Conservation (phyloP, 2,329 filamentous ascomycete genomes). For the Fonsecaea pedrosoi region DNA sequence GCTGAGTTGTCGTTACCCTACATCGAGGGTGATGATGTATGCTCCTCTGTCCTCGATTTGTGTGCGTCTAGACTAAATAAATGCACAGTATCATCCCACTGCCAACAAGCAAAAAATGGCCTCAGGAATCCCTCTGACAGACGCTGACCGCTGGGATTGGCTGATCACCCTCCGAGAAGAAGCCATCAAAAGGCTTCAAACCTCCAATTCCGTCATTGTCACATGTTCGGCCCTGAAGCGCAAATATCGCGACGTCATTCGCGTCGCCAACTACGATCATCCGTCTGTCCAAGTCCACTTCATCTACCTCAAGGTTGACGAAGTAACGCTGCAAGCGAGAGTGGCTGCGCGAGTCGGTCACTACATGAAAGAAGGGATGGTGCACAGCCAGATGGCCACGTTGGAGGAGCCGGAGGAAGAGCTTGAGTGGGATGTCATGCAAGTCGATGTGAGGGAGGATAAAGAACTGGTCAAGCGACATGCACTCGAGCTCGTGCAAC, state of each 20-base stretch:
- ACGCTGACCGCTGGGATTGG: conserved; percentile 98
- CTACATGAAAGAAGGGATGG: conserved; percentile 97
- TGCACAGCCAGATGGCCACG: conserved; percentile 85
- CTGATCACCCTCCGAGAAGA: conserved; percentile 76
- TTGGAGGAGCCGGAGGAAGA: conserved; percentile 79
- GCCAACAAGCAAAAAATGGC: conserved; percentile 92
- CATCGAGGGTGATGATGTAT: conserved; percentile 79
- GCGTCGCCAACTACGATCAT: conserved; percentile 77
- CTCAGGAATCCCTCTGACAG: conserved; percentile 80
- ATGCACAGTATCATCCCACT: conserved; percentile 54
- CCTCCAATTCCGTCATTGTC: conserved; percentile 80
- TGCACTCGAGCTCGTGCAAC: conserved; percentile 64
- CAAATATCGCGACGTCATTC: conserved; percentile 93
- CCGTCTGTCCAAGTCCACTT: conserved; percentile 83
- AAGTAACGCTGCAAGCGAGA: conserved; percentile 75
- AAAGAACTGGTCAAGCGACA: conserved; percentile 65
- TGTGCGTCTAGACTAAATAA: conserved; percentile 25
- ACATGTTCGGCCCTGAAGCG: conserved; percentile 96
- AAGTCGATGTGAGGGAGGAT: conserved; percentile 66
- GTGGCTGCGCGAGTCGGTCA: conserved; percentile 79
- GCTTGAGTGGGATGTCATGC: conserved; percentile 73
- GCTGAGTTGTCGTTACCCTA: conserved; percentile 70
- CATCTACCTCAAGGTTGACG: conserved; percentile 82
- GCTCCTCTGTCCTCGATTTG: conserved; percentile 43
- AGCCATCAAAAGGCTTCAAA: conserved; percentile 51